Base-by-base conservation (phyloP, 345 rosid species). In the Arabidopsis arenosa region DNA sequence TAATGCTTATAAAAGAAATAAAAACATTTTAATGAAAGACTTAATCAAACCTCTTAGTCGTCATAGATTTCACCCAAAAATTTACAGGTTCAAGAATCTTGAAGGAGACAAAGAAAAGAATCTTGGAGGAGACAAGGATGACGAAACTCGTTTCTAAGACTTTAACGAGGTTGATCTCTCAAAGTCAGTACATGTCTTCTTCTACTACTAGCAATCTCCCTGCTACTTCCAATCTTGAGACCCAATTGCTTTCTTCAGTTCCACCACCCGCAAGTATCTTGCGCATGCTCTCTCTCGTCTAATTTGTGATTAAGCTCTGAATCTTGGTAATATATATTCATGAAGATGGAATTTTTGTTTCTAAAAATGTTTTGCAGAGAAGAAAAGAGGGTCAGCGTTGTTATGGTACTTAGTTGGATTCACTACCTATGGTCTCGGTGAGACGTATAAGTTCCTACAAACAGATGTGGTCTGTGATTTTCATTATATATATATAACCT, bases 391-490 rank as follows among this genome's bases (percentile, higher is more conserved):
- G 89, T 83, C 94, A 54, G 79, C 75, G 52, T 82, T 87, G 85
- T 74, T 89, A 76, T 84, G 89, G 54, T 90, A 88, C 77, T 51
- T 91, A 58, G 89, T 87, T 53, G 97, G 93, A 70, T 89, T 86
- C 70, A 72, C 85, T 55, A 68, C 89, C 60, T 93, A 88, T 68
- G 92, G 93, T 54, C 88, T 93, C 57, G 92, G 90, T 43, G 86
- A 88, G 69, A 85, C 87, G 92, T 92, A 85, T 80, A 79, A 83
- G 66, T 58, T 84, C 63, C 75, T 88, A 75, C 85, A 96, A 71
- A 84, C 75, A 68, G 96, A 86, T 70, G 86, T 85, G 90, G 94
- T 92, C 32, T 28, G 62, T 55, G 36, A 26, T 55, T 68, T 37
- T 54, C n/a, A 33, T 37, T 40, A 10, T 35, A 47, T n/a, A 45